phyloP scores from a whole-genome alignment of 2,329 filamentous ascomycete genomes.

The Colletotrichum zoysiae region DNA sequence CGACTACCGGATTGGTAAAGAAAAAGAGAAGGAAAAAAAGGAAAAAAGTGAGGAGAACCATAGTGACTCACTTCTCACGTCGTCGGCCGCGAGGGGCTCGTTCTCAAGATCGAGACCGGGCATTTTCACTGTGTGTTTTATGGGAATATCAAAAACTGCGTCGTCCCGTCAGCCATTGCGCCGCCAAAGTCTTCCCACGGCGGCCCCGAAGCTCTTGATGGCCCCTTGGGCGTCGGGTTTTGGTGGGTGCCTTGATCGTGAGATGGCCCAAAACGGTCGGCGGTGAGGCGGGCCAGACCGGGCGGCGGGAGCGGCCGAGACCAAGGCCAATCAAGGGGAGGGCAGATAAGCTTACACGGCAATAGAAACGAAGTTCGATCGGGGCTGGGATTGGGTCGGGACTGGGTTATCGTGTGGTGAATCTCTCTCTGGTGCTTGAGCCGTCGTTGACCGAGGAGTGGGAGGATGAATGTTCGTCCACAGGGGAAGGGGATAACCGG shows the following conservation, averaged over 20 bases:
- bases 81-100: conserved; percentile 58
- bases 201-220: neutral
- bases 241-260: conserved; percentile 20
- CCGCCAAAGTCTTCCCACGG: neutral
- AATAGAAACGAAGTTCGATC: conserved; percentile 16
- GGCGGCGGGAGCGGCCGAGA: neutral
- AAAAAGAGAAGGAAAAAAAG: neutral
- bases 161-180: neutral
- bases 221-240: neutral
- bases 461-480: conserved; percentile 42
- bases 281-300: neutral
- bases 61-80: conserved; percentile 56
- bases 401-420: conserved; percentile 35
- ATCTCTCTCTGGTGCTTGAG: conserved; percentile 30
- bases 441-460: conserved; percentile 41
- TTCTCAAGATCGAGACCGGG: conserved; percentile 55
- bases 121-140: conserved; percentile 49
- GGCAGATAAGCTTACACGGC: conserved; percentile 24
- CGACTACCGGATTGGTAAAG: neutral
- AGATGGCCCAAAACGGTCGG: conserved; percentile 18
- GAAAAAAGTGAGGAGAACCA: neutral
- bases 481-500: conserved; percentile 34
- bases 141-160: conserved; percentile 32
- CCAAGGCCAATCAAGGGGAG: conserved; percentile 12
- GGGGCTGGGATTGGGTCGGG: conserved; percentile 19